Base-by-base conservation (phyloP, 164 flowering plant genomes). In the Magnolia officinalis region DNA sequence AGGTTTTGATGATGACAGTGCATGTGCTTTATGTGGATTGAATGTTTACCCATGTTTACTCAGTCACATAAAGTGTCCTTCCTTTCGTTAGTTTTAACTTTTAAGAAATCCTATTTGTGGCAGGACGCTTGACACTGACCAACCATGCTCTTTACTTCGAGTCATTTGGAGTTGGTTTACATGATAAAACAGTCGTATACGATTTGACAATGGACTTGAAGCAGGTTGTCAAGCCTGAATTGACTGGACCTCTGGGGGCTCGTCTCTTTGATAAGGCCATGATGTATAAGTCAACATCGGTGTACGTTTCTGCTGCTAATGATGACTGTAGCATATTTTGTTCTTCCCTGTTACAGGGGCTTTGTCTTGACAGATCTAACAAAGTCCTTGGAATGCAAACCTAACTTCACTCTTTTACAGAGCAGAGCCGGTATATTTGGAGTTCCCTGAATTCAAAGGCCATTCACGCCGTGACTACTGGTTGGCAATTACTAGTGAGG, bases 201-300 rank as follows among this genome's bases (percentile, higher is more conserved):
- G 97, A 95, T 82, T 85, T 95, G 58, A 81, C 91, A 63, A 78
- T 49, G 58, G 97, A 93, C 76, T 75, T 82, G 86, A 93, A 93
- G 80, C 98, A 95, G 84, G 87, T 89, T 70, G 76, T 95, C 73
- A 93, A 90, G 83, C 91, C 97, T 76, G 98, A 90, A 74, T 76
- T 92, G 84, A 95, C 97, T 75, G 98, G 98, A 73, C 98, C 95
- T 61, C 78, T 90, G 86, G 98, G 98, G 76, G 90, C 95, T 80
- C 92, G 94, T 67, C 84, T 95, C 73, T 95, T 91, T 84, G 98
- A 95, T 80, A 93, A 87, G 81, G 98, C 97, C 37, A 85, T 95
- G 72, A 87, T 92, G 92, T 95, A 93, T 88, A 90, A 89, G 66
- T 93, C 98, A 76, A 78, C 80, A 66, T 78, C 87, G 55, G 64